Evolutionary conservation across 1,139 yeast species (phyloP), one percentile per base, ranked within the genome.

Genomic region (Chernovozyma aurita): DNA sequence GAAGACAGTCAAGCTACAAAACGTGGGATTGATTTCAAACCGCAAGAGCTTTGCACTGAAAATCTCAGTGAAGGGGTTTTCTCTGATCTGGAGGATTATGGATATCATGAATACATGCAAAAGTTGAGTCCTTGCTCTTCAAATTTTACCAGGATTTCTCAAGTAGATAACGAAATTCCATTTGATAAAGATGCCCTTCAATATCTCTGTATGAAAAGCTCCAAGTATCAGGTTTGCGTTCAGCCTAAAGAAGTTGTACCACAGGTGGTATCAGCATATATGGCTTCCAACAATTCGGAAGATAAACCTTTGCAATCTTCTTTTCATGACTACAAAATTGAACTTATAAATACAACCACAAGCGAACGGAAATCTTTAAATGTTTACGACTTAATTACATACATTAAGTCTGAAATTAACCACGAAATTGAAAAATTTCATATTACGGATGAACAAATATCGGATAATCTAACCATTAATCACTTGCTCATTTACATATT

Each of bases 401-500:
- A 26, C 15, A 22, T 33, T 9, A 26, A 33, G 24, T 9, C 5
- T 11, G 25, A 31, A 18, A 30, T 35, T n/a, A 11, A 5, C 17
- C 25, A 27, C 5, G 37, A 32, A 24, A 24, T 35, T 6, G 12
- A 30, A 26, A 13, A 15, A 12, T 25, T n/a, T n/a, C 11, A 20
- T 5, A 30, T 36, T 15, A 14, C 27, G 7, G 31, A 30, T 30
- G 24, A 24, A 6, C 14, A 24, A 18, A 22, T 36, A 8, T 9
- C 15, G 13, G 41, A 37, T 5, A 43, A 41, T 5, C 26, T 54
- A 14, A 44, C 58, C 1, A 32, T 49, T 8, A 39, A 43, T 31
- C 61, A 57, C 35, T 39, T 57, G 6, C 41, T 56, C 17, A 37
- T 57, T 4, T 57, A 46, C 33, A 37, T 57, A 20, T 42, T 42